phyloP scores from a whole-genome alignment of 2,329 filamentous ascomycete genomes.

The Penicillium psychrosexuale region DNA sequence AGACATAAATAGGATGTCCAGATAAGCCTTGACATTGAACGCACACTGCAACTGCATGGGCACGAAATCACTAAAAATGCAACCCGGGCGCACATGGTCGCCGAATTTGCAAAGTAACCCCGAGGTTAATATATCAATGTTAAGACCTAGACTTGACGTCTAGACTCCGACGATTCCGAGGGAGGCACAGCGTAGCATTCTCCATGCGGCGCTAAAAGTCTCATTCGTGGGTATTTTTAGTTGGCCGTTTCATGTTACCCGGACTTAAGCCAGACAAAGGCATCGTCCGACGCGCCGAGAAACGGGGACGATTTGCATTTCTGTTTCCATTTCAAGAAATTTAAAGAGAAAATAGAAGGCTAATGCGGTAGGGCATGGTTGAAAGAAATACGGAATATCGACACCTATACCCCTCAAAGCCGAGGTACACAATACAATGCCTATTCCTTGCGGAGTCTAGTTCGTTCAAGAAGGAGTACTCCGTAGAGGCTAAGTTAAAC shows the following conservation, averaged over 20 bases:
- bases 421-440: neutral
- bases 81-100: neutral
- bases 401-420: neutral
- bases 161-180: neutral
- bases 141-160: neutral
- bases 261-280: neutral
- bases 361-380: neutral
- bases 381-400: neutral
- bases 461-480: neutral
- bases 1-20: neutral
- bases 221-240: slow-evolving; percentile 8
- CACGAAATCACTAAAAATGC: neutral
- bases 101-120: neutral
- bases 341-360: too few species aligned
- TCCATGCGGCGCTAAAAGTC: neutral
- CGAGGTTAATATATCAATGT: neutral
- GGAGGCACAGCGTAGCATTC: neutral
- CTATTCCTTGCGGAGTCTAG: neutral
- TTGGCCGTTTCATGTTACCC: slow-evolving; percentile 1
- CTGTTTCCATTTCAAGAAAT: neutral
- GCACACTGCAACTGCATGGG: neutral
- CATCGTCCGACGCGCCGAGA: neutral
- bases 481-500: neutral
- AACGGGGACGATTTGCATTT: neutral
- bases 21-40: neutral